Evolutionary conservation across 768 basidiomycete species (phyloP).

Genomic region (Cubamyces sp.): DNA sequence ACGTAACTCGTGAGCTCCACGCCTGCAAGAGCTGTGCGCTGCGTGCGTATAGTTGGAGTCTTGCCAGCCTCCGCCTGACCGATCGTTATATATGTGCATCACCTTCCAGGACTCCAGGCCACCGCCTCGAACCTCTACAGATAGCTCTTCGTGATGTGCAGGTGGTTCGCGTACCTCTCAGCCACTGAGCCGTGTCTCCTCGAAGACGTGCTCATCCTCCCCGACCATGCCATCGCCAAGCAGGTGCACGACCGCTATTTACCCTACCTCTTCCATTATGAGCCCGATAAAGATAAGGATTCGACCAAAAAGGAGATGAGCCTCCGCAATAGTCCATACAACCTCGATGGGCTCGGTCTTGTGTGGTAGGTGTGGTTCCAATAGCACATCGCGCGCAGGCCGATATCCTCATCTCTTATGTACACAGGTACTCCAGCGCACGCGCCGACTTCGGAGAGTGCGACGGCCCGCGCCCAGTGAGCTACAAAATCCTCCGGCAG

Average conservation of each 20-base stretch:
- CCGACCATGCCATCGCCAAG: slow-evolving; percentile 34
- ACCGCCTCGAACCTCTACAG: neutral
- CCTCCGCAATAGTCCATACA: slow-evolving; percentile 33
- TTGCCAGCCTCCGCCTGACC: no score
- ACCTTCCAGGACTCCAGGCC: neutral
- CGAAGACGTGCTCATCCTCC: slow-evolving; percentile 35
- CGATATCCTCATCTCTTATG: neutral
- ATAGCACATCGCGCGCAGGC: neutral
- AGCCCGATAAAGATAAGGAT: slow-evolving; percentile 23
- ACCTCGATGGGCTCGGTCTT: slow-evolving; percentile 33
- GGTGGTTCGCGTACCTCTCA: slow-evolving; percentile 39
- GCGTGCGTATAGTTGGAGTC: no score
- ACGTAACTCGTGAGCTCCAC: no score
- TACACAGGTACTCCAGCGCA: slow-evolving; percentile 27
- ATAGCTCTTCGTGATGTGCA: slow-evolving; percentile 28
- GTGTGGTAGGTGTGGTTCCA: slow-evolving; percentile 26
- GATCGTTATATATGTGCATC: no score
- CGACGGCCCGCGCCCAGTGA: slow-evolving; percentile 29
- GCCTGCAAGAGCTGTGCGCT: no score
- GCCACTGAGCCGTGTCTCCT: slow-evolving; percentile 34
- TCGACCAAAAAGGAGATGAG: slow-evolving; percentile 29
- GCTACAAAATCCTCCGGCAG: slow-evolving; percentile 34
- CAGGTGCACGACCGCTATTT: slow-evolving; percentile 36
- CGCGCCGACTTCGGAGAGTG: slow-evolving; percentile 32
- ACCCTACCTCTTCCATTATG: slow-evolving; percentile 32